phyloP scores from a whole-genome alignment of 805 yeast species.

The Lipomyces yamanashiensis region DNA sequence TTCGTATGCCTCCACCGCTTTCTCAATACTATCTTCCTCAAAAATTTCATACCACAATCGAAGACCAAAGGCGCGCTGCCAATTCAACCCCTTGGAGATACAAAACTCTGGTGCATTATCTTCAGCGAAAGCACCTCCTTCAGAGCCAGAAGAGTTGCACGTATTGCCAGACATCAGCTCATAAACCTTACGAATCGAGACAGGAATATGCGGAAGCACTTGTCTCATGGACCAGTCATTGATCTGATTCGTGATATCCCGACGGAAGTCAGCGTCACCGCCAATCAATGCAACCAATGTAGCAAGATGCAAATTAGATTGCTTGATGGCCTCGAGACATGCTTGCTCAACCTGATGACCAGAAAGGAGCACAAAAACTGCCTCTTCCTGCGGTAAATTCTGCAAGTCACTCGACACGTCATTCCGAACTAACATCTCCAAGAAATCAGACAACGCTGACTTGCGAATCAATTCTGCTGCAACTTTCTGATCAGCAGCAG shows the following conservation, averaged over 20 bases:
- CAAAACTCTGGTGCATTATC: constrained; percentile 34
- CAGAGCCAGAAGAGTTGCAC: constrained; percentile 41
- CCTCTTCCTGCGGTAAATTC: constrained; percentile 44
- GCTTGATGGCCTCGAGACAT: constrained; percentile 59
- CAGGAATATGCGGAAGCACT: constrained; percentile 55
- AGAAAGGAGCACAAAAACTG: constrained; percentile 40
- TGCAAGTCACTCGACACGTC: constrained; percentile 47
- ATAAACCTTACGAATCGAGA: constrained; percentile 60
- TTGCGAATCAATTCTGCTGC: constrained; percentile 47
- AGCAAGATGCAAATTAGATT: constrained; percentile 72
- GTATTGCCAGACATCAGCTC: constrained; percentile 58
- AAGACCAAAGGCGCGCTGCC: constrained; percentile 68
- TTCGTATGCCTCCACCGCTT: constrained; percentile 37
- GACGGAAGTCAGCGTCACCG: constrained; percentile 65
- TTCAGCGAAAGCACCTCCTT: constrained; percentile 25
- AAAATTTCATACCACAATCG: constrained; percentile 59
- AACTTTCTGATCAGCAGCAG: constrained; percentile 18
- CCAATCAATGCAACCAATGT: constrained; percentile 70
- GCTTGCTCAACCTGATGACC: constrained; percentile 68
- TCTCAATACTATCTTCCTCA: constrained; percentile 32
- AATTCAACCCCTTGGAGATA: constrained; percentile 54
- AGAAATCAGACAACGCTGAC: constrained; percentile 60
- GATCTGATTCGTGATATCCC: constrained; percentile 65
- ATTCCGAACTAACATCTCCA: constrained; percentile 51
- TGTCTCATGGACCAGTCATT: constrained; percentile 63